Evolutionary conservation across 306 rosid species (phyloP).

Genomic region (Vigna hirtella): DNA sequence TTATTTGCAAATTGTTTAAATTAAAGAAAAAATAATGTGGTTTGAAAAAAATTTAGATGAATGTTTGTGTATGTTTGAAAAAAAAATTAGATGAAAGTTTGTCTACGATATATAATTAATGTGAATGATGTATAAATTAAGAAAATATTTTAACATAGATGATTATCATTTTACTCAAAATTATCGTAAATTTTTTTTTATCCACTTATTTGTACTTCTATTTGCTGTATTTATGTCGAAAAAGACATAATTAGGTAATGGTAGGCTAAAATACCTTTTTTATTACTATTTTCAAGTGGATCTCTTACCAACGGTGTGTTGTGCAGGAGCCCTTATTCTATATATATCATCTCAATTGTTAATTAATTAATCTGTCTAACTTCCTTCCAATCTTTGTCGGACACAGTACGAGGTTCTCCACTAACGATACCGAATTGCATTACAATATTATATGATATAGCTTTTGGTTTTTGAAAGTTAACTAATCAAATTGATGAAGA

Average conservation of each 20-base stretch:
- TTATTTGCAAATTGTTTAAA: no score
- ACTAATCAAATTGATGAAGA: neutral
- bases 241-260: neutral
- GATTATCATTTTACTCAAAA: no score
- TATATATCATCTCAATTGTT: neutral
- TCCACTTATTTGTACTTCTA: no score
- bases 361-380: neutral
- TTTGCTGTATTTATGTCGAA: no score
- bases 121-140: no score
- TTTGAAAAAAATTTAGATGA: no score
- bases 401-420: conserved; percentile 2
- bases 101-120: no score
- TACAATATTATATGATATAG: neutral
- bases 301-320: neutral
- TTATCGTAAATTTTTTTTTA: no score
- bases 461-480: conserved; percentile 26
- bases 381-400: conserved; percentile 1
- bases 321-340: neutral
- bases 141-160: no score
- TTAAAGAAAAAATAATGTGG: no score
- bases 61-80: no score
- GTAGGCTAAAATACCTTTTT: neutral
- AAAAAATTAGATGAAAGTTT: no score
- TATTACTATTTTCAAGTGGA: neutral
- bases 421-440: neutral